These are phyloP conservation scores for Komagataella pseudopastoris DNA, from an alignment of 805 yeast species.

Conservation along the genomic window DNA sequence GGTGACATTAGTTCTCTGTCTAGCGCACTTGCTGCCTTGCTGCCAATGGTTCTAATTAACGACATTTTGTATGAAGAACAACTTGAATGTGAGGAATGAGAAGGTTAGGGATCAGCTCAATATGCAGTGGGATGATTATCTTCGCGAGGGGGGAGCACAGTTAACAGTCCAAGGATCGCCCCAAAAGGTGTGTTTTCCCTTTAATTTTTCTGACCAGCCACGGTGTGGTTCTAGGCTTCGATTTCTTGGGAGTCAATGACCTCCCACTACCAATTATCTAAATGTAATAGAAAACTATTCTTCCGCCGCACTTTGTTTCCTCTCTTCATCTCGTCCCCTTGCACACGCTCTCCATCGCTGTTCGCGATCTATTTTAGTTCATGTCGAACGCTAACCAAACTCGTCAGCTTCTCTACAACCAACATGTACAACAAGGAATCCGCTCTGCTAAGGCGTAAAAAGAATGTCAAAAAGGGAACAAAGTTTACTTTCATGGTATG, in stretches of 20 bases:
- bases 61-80: neutral
- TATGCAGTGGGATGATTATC: neutral
- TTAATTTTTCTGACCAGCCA: too few relatives aligned
- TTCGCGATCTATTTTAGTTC: neutral
- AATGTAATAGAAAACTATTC: constrained; percentile 4
- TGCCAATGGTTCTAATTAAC: constrained; percentile 10
- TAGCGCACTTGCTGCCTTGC: constrained; percentile 56
- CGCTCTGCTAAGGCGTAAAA: constrained; percentile 31
- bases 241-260: too few relatives aligned
- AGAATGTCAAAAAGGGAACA: constrained; percentile 61
- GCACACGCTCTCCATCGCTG: neutral
- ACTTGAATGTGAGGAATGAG: neutral
- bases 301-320: constrained; percentile 2
- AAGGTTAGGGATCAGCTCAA: neutral
- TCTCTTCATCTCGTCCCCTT: neutral
- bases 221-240: too few relatives aligned
- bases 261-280: too few relatives aligned
- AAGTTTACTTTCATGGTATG: constrained; percentile 62
- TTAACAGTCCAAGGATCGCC: too few relatives aligned
- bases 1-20: constrained; percentile 79
- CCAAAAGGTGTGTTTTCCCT: too few relatives aligned
- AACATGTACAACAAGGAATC: constrained; percentile 3
- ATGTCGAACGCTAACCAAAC: neutral
- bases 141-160: too few relatives aligned
- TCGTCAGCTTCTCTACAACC: neutral